Evolutionary conservation across 768 basidiomycete genomes (phyloP), one percentile per base, ranked within the genome.

Genomic region (Russula olivacea): DNA sequence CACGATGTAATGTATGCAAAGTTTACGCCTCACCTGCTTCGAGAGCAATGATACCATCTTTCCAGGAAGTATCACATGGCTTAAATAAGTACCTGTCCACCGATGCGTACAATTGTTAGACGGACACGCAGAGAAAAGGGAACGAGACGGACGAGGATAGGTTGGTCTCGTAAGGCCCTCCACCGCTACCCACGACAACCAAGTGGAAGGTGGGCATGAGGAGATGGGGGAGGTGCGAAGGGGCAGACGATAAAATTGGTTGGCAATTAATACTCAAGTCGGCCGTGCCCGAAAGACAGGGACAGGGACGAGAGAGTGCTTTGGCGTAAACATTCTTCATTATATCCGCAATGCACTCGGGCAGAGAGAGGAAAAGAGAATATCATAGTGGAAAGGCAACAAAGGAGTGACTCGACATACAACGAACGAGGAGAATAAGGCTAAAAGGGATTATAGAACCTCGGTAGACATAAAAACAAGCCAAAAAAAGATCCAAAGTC

Each of bases 81-180:
- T 98, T 98, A 72, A 97, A 74, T 56, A 97, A 77, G 77, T 96
- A 98, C n/a, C 93, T 95, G 69, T 59, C 64, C 66, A 48, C 43
- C 28, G 30, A 65, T 54, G 65, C 28, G 62, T 55, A 54, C 50
- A 47, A 69, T 32, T 8, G 8, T 25, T 54, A 55, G 60, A 61
- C 51, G 64, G 19, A 48, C 25, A 23, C 51, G 36, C 55, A 21
- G 59, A 55, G 47, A 56, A 64, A 51, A 17, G 49, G 43, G 47
- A 47, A 63, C 58, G 63, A 45, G 50, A 80, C 87, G 68, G 72
- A 93, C 93, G 84, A 88, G 30, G 90, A 91, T 66, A 97, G 75
- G 76, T 98, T 91, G 25, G 86, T 88, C 74, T 98, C 95, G 68
- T 87, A 81, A 9, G 92, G 93, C 54, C 95, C 95, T 50, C 95